Evolutionary conservation across 768 basidiomycete genomes (phyloP).

Genomic region (Mycena galericulata): DNA sequence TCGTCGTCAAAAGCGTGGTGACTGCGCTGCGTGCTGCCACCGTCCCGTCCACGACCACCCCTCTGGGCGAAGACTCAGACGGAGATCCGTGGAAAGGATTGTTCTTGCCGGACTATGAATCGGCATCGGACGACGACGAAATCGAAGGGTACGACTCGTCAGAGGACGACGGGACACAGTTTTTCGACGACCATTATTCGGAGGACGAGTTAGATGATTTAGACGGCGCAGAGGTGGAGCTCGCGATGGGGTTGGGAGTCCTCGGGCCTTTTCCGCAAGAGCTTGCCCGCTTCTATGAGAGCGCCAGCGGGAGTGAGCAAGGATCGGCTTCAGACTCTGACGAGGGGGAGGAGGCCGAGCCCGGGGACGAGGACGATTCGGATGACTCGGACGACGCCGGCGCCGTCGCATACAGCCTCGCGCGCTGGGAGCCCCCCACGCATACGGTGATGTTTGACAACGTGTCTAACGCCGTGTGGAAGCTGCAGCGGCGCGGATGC

Average conservation of each 20-base stretch:
- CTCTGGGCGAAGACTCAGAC: constrained; percentile 48
- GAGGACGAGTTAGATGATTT: constrained; percentile 52
- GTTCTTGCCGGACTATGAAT: constrained; percentile 62
- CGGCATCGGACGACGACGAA: constrained; percentile 45
- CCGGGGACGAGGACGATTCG: constrained; percentile 38
- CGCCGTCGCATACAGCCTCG: constrained; percentile 51
- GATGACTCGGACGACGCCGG: constrained; percentile 41
- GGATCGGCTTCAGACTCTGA: constrained; percentile 21
- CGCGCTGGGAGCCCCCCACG: constrained; percentile 72
- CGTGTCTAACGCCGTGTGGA: constrained; percentile 36
- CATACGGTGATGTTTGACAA: constrained; percentile 43
- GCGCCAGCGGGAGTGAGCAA: constrained; percentile 32
- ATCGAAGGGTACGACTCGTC: constrained; percentile 51
- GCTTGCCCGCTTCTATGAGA: constrained; percentile 21
- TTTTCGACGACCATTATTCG: constrained; percentile 47
- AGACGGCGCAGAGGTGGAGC: constrained; percentile 41
- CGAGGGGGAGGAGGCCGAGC: constrained; percentile 40
- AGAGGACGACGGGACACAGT: constrained; percentile 44
- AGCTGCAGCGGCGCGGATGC: constrained; percentile 69
- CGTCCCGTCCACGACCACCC: constrained; percentile 41
- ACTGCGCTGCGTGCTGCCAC: constrained; percentile 50
- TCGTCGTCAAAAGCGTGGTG: constrained; percentile 72
- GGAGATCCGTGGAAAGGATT: constrained; percentile 80
- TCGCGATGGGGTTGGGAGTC: constrained; percentile 16
- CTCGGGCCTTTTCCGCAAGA: neutral